A percentile compares a stretch with the other conserved stretches of the same genome.
These are phyloP conservation scores for Salisapilia sapeloensis DNA, from an alignment of 352 stramenopile genomes.

Conservation along the genomic window DNA sequence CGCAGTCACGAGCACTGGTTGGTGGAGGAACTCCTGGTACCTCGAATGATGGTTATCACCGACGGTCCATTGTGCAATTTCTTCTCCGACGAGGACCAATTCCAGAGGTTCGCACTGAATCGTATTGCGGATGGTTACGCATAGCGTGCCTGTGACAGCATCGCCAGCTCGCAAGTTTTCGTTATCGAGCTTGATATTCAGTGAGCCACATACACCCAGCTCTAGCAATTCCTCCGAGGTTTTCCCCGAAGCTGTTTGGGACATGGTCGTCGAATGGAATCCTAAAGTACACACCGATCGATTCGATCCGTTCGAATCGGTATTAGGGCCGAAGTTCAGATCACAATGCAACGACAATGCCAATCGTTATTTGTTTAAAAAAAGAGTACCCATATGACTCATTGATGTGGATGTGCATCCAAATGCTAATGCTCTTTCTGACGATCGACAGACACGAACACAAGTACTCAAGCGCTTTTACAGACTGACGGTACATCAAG, in stretches of 20 bases:
- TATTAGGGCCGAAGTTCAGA: conserved; percentile 7
- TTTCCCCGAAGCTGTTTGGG: conserved; percentile 3
- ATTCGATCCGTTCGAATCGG: conserved; percentile 6
- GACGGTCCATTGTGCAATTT: conserved; percentile 1
- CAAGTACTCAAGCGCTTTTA: too few relatives aligned
- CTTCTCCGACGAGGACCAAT: conserved; percentile 5
- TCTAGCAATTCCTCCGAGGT: conserved; percentile 6
- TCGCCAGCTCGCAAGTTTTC: conserved; percentile 8
- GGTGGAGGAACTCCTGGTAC: not conserved
- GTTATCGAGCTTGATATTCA: conserved; percentile 10
- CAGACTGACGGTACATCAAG: too few relatives aligned
- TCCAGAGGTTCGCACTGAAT: conserved; percentile 8
- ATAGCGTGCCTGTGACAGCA: conserved; percentile 8
- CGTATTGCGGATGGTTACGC: conserved; percentile 7
- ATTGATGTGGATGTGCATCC: too few relatives aligned
- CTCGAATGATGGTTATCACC: conserved; percentile 2
- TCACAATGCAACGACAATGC: not conserved
- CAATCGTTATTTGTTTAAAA: conserved; percentile 2
- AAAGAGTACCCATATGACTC: too few relatives aligned
- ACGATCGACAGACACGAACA: too few relatives aligned
- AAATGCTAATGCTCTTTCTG: too few relatives aligned
- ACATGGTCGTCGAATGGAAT: conserved; percentile 6
- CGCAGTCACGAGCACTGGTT: conserved; percentile 5
- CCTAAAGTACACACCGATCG: conserved; percentile 10
- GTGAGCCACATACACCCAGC: conserved; percentile 6